Base-by-base conservation (phyloP, 2,329 filamentous ascomycete species). In the Paracamarosporium sp. region DNA sequence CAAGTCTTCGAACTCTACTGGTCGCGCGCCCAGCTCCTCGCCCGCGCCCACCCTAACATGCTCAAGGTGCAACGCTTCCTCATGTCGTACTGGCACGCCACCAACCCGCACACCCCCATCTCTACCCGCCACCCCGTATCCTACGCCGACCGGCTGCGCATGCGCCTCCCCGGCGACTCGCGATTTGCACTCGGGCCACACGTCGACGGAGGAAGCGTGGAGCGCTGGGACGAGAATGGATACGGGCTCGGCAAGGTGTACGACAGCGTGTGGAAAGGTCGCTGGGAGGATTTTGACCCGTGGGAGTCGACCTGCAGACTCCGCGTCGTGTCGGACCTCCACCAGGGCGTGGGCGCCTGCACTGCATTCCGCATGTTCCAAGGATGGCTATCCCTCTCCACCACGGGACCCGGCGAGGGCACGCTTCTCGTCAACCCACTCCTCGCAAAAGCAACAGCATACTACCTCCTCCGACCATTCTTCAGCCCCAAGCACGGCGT, bases 281-380 rank as follows among this genome's bases (percentile, higher is more conserved):
- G 82, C 0, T 97, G 93, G 92, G 91, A 96, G 62, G 75, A 83
- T 2, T 93, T 92, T 69, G 91, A 97, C 68, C 86, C 92, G 0
- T 97, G 90, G 86, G 92, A 97, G 67, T 88, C 88, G 0, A 87
- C 85, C 61, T 84, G 85, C 6, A 85, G 93, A 4, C 81, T 94
- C 0, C 76, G 79, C 0, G 91, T 90, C 3, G 84, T 87, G 2
- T 88, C 86, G 59, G 89, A 97, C 74, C 78, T 93, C 31, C 95
- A 97, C 73, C 83, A 91, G 50, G 92, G 93, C 0, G 83, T 92
- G 0, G 93, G 93, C 0, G 88, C 90, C 0, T 96, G 92, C 77
- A 89, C 85, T 44, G 92, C 93, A 81, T 93, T 97, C 77, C 85
- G 94, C 36, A 90, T 92, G 83, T 94, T 91, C 75, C 93, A 97